Percentiles rank a stretch among this genome's conserved stretches.
Evolutionary conservation across 108 stramenopile species (phyloP).

Genomic region (Skeletonema grethae): DNA sequence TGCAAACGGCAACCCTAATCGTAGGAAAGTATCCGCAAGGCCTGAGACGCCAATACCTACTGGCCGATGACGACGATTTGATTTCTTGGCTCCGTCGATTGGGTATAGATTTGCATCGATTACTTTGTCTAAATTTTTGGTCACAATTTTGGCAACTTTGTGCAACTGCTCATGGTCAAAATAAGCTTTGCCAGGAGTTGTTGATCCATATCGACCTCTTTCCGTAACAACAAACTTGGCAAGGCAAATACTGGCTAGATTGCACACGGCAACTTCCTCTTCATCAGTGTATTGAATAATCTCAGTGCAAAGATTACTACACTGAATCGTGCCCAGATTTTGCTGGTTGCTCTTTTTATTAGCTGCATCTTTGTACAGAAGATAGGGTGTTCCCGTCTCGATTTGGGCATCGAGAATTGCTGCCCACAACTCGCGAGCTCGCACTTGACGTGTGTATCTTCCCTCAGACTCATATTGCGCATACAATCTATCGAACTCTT

Average conservation of each 20-base stretch:
- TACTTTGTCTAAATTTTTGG: slow-evolving; percentile 91
- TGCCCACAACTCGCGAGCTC: slow-evolving; percentile 88
- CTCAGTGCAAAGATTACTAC: slow-evolving; percentile 97
- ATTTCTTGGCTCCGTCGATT: slow-evolving; percentile 77
- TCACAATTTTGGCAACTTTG: slow-evolving; percentile 86
- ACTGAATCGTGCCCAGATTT: slow-evolving; percentile 96
- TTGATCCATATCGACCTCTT: slow-evolving; percentile 76
- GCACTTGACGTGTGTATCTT: slow-evolving; percentile 64
- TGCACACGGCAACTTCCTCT: slow-evolving; percentile 97
- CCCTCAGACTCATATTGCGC: slow-evolving; percentile 87
- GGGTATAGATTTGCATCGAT: slow-evolving; percentile 97
- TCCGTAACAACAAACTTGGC: slow-evolving; percentile 80
- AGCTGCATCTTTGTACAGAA: slow-evolving; percentile 96
- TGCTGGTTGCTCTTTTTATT: slow-evolving; percentile 96
- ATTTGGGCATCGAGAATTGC: slow-evolving; percentile 92
- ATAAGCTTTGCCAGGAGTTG: slow-evolving; percentile 69
- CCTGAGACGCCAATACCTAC: slow-evolving; percentile 97
- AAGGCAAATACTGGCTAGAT: slow-evolving; percentile 90
- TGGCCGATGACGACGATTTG: slow-evolving; percentile 93
- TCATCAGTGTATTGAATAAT: slow-evolving; percentile 95
- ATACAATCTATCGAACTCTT: slow-evolving; percentile 92
- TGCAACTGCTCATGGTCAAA: slow-evolving; percentile 92
- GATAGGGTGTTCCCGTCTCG: slow-evolving; percentile 97
- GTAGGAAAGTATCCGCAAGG: slow-evolving; percentile 93
- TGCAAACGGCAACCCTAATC: slow-evolving; percentile 91